Percentiles rank a stretch among this genome's conserved stretches.
Conservation (phyloP, 768 basidiomycete genomes). For the Podaxis carcinomalis region DNA sequence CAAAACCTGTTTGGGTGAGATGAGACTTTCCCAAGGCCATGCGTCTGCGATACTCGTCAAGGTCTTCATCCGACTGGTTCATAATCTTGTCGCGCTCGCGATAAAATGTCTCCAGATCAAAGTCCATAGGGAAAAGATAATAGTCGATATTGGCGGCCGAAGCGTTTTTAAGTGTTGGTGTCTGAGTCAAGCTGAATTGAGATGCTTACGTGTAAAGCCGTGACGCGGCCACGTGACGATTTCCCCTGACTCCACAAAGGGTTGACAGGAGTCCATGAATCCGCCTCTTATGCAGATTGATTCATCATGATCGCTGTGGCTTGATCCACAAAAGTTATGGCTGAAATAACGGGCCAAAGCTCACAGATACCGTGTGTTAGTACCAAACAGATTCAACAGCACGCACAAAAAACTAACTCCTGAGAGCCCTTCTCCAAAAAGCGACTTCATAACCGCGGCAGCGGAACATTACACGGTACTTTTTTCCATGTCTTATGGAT, state of each 20-base stretch:
- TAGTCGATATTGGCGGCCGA: not conserved
- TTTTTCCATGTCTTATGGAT: not conserved
- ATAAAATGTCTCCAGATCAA: constrained; percentile 45
- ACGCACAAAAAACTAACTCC: not conserved
- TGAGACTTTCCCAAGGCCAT: constrained; percentile 15
- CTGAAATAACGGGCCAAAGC: not conserved
- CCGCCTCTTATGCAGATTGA: not conserved
- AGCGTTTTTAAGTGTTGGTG: constrained; percentile 1
- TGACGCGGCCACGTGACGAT: constrained; percentile 11
- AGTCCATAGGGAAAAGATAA: constrained; percentile 16
- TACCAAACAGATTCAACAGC: not conserved
- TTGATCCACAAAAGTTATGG: not conserved
- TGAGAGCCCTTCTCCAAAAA: not conserved
- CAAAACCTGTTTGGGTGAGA: not conserved
- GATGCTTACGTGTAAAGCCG: not conserved
- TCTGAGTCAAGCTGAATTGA: constrained; percentile 8
- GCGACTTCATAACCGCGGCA: constrained; percentile 2
- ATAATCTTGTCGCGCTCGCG: constrained; percentile 51
- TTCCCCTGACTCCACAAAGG: not conserved
- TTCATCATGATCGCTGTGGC: not conserved
- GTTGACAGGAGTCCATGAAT: not conserved
- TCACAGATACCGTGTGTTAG: not conserved
- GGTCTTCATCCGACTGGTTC: constrained; percentile 49
- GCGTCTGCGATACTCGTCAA: constrained; percentile 41
- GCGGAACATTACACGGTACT: not conserved